phyloP scores from a whole-genome alignment of 129 eudicot species.

The Lonicera japonica region DNA sequence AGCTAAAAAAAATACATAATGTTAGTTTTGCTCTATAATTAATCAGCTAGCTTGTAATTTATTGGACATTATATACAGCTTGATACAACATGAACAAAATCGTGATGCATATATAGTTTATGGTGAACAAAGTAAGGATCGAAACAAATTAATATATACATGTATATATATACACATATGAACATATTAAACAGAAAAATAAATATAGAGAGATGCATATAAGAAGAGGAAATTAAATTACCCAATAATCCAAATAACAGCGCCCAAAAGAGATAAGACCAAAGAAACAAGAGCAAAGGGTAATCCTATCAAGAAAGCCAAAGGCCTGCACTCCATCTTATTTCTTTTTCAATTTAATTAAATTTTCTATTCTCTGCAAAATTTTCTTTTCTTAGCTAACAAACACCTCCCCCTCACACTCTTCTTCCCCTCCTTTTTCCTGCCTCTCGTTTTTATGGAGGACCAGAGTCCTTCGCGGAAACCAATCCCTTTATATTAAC shows the following conservation, averaged over 20 bases:
- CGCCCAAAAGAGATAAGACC: background rate
- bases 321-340: slow-evolving; percentile 8
- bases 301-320: slow-evolving; percentile 6
- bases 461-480: background rate
- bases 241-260: slow-evolving; percentile 9
- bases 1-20: too few relatives aligned
- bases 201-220: background rate
- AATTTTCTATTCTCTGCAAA: too few relatives aligned
- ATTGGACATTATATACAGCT: background rate
- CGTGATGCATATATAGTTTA: background rate
- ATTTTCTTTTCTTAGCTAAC: background rate
- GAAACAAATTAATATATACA: background rate
- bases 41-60: background rate
- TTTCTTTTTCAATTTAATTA: background rate
- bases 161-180: too few relatives aligned
- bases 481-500: too few relatives aligned
- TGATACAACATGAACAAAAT: background rate
- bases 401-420: too few relatives aligned
- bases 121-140: background rate
- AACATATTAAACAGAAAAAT: too few relatives aligned
- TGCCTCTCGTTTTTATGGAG: background rate
- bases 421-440: too few relatives aligned
- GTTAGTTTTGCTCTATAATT: background rate
- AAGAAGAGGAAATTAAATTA: background rate
- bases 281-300: slow-evolving; percentile 10